Evolutionary conservation across 225 moss, liverwort and hornwort genomes (phyloP).

Genomic region (Physcomitrellopsis africana): DNA sequence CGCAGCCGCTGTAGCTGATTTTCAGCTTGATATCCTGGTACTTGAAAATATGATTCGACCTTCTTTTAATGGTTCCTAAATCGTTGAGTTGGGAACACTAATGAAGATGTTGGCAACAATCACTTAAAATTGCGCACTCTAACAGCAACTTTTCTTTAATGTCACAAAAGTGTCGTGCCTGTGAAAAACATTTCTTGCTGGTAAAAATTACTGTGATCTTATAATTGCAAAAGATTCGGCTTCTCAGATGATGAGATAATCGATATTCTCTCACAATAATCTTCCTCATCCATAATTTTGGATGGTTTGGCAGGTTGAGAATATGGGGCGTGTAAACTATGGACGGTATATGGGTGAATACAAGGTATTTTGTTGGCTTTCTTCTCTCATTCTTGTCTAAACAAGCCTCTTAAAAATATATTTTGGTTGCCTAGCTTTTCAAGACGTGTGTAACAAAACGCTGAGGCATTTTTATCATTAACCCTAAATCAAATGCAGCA

Average conservation of each 20-base stretch:
- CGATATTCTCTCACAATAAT: background rate
- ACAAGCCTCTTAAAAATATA: background rate
- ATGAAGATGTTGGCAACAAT: slow-evolving; percentile 16
- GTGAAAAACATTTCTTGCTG: background rate
- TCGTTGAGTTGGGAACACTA: background rate
- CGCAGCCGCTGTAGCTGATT: slow-evolving; percentile 66
- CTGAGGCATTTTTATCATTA: background rate
- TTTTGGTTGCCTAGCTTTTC: background rate
- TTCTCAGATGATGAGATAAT: background rate
- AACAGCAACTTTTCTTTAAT: background rate
- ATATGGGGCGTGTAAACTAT: slow-evolving; percentile 91
- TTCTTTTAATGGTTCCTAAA: slow-evolving; percentile 1
- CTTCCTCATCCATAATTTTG: slow-evolving; percentile 7
- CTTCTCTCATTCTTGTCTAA: slow-evolving; percentile 1
- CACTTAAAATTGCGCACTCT: background rate
- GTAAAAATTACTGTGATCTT: background rate
- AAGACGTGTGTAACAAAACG: too few species aligned
- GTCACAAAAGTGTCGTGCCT: background rate
- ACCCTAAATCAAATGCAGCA: background rate
- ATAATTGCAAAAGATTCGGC: background rate
- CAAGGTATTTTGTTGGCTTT: slow-evolving; percentile 51
- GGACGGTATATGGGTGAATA: slow-evolving; percentile 70
- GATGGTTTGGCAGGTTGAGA: slow-evolving; percentile 68
- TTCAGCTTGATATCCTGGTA: slow-evolving; percentile 84
- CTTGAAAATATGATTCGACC: background rate